phyloP scores from a whole-genome alignment of 257 asterid genomes.

The Handroanthus guayacan region DNA sequence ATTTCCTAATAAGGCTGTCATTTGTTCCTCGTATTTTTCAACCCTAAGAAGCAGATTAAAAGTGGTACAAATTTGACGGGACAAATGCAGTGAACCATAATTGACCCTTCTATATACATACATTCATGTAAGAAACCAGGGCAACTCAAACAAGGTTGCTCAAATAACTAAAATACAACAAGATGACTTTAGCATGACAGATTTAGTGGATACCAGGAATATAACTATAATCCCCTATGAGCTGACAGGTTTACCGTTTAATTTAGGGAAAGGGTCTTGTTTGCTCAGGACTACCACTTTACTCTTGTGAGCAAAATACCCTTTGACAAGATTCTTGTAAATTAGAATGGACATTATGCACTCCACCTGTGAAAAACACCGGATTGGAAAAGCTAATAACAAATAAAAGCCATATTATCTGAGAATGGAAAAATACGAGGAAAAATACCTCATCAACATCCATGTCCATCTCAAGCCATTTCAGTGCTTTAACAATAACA shows the following conservation, averaged over 20 bases:
- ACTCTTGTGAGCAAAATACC: constrained; percentile 97
- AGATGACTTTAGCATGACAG: background rate
- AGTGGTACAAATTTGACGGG: background rate
- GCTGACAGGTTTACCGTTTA: constrained; percentile 80
- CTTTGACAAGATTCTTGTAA: constrained; percentile 88
- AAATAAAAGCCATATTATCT: background rate
- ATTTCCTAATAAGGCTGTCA: too few relatives aligned
- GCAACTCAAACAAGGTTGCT: background rate
- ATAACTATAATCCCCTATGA: constrained; percentile 41
- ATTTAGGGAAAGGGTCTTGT: constrained; percentile 95
- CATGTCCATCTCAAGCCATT: constrained; percentile 93
- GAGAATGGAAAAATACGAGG: constrained; percentile 13
- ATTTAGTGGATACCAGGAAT: background rate
- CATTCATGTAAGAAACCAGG: constrained; percentile 6
- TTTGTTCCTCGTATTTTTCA: too few relatives aligned
- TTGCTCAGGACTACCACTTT: constrained; percentile 93
- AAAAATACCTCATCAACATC: constrained; percentile 86
- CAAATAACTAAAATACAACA: constrained; percentile 16
- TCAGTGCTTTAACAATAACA: constrained; percentile 81
- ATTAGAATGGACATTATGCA: constrained; percentile 90
- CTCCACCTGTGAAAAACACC: constrained; percentile 68
- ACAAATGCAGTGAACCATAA: background rate
- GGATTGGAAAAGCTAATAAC: background rate
- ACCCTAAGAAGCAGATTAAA: background rate
- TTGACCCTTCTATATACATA: background rate